Conservation (phyloP, 1,284 basidiomycete genomes). For the Lentinula novae-zelandiae region DNA sequence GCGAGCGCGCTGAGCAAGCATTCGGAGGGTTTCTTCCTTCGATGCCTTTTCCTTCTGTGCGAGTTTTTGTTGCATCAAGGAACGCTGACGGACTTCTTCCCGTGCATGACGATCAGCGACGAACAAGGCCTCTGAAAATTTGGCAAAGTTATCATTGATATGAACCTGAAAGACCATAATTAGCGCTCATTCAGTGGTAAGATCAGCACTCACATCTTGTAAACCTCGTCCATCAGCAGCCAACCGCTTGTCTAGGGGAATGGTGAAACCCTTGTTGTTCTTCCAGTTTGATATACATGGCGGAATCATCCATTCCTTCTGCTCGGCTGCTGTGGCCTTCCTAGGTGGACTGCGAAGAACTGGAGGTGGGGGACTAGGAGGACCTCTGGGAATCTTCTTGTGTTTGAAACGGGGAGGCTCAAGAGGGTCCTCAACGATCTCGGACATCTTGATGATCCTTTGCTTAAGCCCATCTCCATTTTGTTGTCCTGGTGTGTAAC, state of each 20-base stretch:
- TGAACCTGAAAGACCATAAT: constrained; percentile 57
- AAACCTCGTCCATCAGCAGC: constrained; percentile 96
- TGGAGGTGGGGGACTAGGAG: constrained; percentile 96
- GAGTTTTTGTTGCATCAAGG: constrained; percentile 97
- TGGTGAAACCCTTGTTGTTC: constrained; percentile 99
- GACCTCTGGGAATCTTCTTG: constrained; percentile 96
- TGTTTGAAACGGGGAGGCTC: constrained; percentile 98
- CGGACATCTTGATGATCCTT: constrained; percentile 98
- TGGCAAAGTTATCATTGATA: constrained; percentile 99
- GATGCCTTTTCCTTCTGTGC: constrained; percentile 97
- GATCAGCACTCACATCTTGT: constrained; percentile 78
- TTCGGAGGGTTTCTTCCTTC: constrained; percentile 94
- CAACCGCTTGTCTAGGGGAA: constrained; percentile 96
- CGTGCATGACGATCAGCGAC: constrained; percentile 98
- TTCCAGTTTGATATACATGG: constrained; percentile 99
- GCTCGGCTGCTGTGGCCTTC: constrained; percentile 94
- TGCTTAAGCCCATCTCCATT: constrained; percentile 77
- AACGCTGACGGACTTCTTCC: constrained; percentile 94
- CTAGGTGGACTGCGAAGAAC: constrained; percentile 94
- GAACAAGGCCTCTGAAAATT: constrained; percentile 95
- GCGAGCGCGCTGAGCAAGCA: constrained; percentile 91
- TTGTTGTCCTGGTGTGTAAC: constrained; percentile 94
- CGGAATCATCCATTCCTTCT: constrained; percentile 99
- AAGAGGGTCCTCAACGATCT: constrained; percentile 94
- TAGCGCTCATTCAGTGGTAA: not conserved